These are phyloP conservation scores for Cymbidium sinense DNA, from an alignment of 106 monocot species.

Conservation along the genomic window DNA sequence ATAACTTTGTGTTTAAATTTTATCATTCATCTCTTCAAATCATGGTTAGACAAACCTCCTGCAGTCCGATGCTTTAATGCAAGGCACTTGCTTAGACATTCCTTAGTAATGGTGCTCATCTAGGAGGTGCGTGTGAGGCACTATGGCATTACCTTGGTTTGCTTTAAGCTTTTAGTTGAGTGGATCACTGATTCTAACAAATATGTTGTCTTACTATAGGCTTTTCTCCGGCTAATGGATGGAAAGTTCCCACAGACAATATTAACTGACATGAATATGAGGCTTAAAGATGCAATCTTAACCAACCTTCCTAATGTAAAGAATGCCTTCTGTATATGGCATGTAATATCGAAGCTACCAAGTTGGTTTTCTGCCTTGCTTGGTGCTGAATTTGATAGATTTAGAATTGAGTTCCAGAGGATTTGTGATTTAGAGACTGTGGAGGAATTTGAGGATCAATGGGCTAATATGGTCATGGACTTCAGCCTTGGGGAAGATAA, in stretches of 20 bases:
- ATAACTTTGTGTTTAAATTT: too few species aligned
- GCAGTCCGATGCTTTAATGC: too few species aligned
- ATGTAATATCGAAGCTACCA: conserved; percentile 52
- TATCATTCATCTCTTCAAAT: too few species aligned
- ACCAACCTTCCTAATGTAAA: conserved; percentile 50
- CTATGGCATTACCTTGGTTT: not conserved
- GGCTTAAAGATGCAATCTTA: conserved; percentile 45
- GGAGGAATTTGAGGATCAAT: conserved; percentile 66
- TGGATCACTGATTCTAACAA: not conserved
- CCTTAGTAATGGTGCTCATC: too few species aligned
- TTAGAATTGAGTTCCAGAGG: conserved; percentile 51
- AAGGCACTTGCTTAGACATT: too few species aligned
- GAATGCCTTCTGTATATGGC: conserved; percentile 44
- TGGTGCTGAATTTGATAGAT: conserved; percentile 55
- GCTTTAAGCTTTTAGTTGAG: not conserved
- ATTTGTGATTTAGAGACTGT: conserved; percentile 38
- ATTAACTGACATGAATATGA: conserved; percentile 52
- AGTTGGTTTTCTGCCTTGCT: conserved; percentile 61
- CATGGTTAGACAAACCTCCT: too few species aligned
- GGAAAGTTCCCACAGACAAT: conserved; percentile 57
- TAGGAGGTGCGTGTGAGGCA: too few species aligned
- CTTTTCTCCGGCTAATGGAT: conserved; percentile 70
- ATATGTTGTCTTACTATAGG: conserved; percentile 24
- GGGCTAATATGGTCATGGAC: conserved; percentile 50
- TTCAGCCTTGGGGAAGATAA: conserved; percentile 54